These are phyloP conservation scores for Rubroshorea leprosula DNA, from an alignment of 345 rosid species.

Conservation along the genomic window DNA sequence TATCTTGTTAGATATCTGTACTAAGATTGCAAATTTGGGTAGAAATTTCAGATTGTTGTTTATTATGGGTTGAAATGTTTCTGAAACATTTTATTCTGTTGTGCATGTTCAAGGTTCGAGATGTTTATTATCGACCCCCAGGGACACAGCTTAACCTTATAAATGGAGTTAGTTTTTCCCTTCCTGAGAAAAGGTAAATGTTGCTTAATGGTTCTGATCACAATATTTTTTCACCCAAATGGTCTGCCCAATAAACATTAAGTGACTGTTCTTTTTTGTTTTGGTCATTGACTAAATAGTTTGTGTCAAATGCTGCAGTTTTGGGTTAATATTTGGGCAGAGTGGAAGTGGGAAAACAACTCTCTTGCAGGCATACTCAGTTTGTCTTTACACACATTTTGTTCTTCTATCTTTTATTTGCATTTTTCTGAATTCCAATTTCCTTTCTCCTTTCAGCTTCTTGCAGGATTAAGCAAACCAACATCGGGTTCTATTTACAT, in stretches of 20 bases:
- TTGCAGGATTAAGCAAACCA: conserved; percentile 83
- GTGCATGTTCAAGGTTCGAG: conserved; percentile 40
- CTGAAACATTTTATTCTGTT: not conserved
- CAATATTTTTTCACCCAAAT: no score
- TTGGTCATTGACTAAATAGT: no score
- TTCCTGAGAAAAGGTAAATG: conserved; percentile 63
- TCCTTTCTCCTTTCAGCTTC: conserved; percentile 47
- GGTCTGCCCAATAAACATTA: no score
- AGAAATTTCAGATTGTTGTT: no score
- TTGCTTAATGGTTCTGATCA: no score
- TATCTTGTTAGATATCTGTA: no score
- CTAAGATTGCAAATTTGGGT: no score
- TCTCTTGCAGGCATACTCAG: conserved; percentile 60
- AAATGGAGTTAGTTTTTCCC: conserved; percentile 65
- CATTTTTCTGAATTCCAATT: not conserved
- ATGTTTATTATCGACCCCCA: conserved; percentile 73
- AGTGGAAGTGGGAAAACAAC: conserved; percentile 99
- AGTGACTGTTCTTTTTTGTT: no score
- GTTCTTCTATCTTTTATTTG: not conserved
- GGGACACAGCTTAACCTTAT: conserved; percentile 73
- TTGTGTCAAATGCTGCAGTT: conserved; percentile 54
- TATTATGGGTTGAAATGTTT: no score
- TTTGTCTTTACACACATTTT: conserved; percentile 6
- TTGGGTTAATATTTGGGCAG: conserved; percentile 91
- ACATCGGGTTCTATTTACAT: conserved; percentile 77